Conservation (phyloP, 164 flowering plant species). For the Macadamia tetraphylla region DNA sequence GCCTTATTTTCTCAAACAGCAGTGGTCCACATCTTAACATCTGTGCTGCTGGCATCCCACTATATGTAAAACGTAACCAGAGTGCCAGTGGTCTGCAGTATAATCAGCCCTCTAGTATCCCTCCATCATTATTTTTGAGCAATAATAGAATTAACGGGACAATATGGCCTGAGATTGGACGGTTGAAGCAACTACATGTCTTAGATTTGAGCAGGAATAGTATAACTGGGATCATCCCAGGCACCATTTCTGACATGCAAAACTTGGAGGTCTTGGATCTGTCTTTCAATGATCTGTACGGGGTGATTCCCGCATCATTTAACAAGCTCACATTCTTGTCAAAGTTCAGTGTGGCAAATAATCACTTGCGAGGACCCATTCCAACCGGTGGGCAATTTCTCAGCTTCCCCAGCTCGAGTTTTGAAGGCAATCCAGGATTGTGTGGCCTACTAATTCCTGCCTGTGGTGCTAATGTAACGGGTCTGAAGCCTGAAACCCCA, state of each 20-base stretch:
- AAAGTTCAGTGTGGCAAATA: constrained; percentile 73
- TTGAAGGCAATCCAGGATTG: constrained; percentile 71
- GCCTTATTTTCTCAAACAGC: constrained; percentile 35
- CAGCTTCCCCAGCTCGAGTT: constrained; percentile 71
- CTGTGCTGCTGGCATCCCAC: constrained; percentile 42
- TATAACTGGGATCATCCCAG: constrained; percentile 61
- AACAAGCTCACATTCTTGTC: constrained; percentile 66
- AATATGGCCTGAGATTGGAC: constrained; percentile 67
- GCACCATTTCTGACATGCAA: constrained; percentile 50
- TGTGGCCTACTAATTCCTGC: constrained; percentile 42
- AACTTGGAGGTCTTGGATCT: constrained; percentile 72
- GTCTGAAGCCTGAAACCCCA: constrained; percentile 17
- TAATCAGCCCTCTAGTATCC: constrained; percentile 70
- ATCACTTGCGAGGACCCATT: constrained; percentile 56
- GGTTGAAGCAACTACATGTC: constrained; percentile 57
- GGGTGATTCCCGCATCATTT: constrained; percentile 58
- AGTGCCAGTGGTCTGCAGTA: constrained; percentile 66
- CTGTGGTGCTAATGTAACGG: constrained; percentile 20
- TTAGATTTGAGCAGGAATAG: constrained; percentile 74
- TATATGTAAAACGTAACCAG: constrained; percentile 58
- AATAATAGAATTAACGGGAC: constrained; percentile 54
- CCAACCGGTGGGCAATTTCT: constrained; percentile 71
- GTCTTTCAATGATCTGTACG: constrained; percentile 53
- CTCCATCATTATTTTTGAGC: constrained; percentile 61
- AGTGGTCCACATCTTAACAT: constrained; percentile 18